These are phyloP conservation scores for Candida khao-thaluensis DNA, from an alignment of 805 yeast species.

Conservation along the genomic window DNA sequence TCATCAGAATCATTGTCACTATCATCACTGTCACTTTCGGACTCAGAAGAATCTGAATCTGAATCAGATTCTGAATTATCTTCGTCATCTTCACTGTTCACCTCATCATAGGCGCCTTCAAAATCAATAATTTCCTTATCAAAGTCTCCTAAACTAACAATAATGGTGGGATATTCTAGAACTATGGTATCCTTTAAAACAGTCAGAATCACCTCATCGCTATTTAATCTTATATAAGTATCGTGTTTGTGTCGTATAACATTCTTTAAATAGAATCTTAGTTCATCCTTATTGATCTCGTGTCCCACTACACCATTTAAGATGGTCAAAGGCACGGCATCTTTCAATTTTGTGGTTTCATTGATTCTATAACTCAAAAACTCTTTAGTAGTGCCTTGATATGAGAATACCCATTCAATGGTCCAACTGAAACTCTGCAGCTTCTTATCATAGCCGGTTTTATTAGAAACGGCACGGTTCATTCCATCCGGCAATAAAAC, in stretches of 20 bases:
- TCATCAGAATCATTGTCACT: constrained; percentile 13
- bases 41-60: constrained; percentile 15
- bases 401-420: constrained; percentile 60
- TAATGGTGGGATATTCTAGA: constrained; percentile 76
- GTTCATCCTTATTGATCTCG: constrained; percentile 24
- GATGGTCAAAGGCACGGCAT: constrained; percentile 42
- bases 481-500: constrained; percentile 67
- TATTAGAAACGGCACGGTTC: constrained; percentile 63
- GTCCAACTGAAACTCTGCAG: constrained; percentile 72
- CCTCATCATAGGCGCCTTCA: constrained; percentile 13
- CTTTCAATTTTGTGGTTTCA: constrained; percentile 35
- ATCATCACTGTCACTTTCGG: constrained; percentile 8
- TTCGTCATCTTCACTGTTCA: not conserved
- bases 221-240: constrained; percentile 31
- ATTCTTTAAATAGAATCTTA: constrained; percentile 33
- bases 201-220: constrained; percentile 33
- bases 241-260: constrained; percentile 20
- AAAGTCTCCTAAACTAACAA: constrained; percentile 34
- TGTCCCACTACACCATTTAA: constrained; percentile 16
- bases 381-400: constrained; percentile 22
- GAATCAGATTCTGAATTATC: constrained; percentile 14
- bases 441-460: constrained; percentile 67
- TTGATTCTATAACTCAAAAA: constrained; percentile 45
- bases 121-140: constrained; percentile 18
- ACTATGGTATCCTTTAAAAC: constrained; percentile 55